These are phyloP conservation scores for Lentinula sp. DNA, from an alignment of 768 basidiomycete species.

Conservation along the genomic window DNA sequence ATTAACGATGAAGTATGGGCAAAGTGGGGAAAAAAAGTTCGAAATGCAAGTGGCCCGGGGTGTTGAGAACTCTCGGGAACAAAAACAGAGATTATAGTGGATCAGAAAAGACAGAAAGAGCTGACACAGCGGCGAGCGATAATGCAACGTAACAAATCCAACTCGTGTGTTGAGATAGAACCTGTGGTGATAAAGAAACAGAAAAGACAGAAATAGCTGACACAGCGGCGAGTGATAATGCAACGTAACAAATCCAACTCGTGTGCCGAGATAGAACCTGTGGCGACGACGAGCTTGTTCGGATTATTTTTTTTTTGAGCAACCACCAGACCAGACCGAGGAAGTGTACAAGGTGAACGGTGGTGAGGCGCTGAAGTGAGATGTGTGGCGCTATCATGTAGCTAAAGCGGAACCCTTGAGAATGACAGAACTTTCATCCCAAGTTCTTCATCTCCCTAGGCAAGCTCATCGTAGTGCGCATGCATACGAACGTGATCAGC, in stretches of 20 bases:
- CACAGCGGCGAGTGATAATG: too few species aligned
- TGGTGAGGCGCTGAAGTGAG: neutral
- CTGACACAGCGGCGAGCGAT: too few species aligned
- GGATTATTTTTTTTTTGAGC: too few species aligned
- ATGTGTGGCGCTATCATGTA: neutral
- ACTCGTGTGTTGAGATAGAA: too few species aligned
- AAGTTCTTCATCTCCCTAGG: neutral
- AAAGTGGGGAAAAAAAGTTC: neutral
- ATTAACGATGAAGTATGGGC: neutral
- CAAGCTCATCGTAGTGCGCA: neutral
- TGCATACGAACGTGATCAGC: neutral
- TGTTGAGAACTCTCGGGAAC: neutral
- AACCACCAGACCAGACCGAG: too few species aligned
- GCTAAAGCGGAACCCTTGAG: neutral
- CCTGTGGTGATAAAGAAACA: too few species aligned
- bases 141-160: too few species aligned
- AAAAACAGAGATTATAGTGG: neutral
- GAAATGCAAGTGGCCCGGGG: neutral
- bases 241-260: too few species aligned
- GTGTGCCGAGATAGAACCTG: too few species aligned
- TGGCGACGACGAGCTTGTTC: too few species aligned
- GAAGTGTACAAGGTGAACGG: neutral
- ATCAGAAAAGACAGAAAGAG: too few species aligned
- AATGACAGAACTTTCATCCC: neutral
- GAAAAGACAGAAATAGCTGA: too few species aligned